Base-by-base conservation (phyloP, 345 rosid genomes). In the Rhizophora apiculata region DNA sequence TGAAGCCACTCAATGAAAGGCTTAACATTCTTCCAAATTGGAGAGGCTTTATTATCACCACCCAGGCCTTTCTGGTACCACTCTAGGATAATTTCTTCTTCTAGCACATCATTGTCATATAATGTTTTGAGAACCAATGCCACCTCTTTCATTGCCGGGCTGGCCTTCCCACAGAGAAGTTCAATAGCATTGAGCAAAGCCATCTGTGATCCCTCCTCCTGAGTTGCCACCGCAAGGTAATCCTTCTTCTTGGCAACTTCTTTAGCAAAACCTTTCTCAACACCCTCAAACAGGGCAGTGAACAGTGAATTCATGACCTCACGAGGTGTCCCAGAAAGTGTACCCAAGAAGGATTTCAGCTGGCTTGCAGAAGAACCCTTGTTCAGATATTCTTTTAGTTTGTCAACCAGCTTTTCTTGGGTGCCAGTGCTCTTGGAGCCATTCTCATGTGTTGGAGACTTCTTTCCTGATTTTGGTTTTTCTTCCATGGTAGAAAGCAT, bases 1-100 rank as follows among this genome's bases (percentile, higher is more conserved):
- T 87, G 80, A 16, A 93, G 94, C 98, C 98, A 93, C 81, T 81
- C 94, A 0, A 85, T 78, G 59, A 93, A 85, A 21, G 98, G 97
- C 79, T 85, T 80, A 2, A 70, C 79, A 72, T 80, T 83, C 84
- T 91, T 91, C 95, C 91, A 88, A 21, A 93, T 65, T 55, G 69
- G 74, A 0, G 84, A 82, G 75, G 61, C 71, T 71, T 85, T 89
- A 57, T 77, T 83, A 57, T 26, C 78, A 34, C 94, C 87, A 6
- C n/a, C 69, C 15, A 85, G 26, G 55, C 97, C 98, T 64, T 85
- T 65, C 56, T 76, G 24, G 78, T 85, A 91, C 98, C 98, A 93
- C 68, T 85, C 73, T 36, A 93, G 20, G 13, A 93, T 85, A 51
- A 67, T 63, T 72, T 87, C 96, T 74, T 94, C 97, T 72, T 94